Base-by-base conservation (phyloP, 352 stramenopile species). In the Phytopythium oedochilum region DNA sequence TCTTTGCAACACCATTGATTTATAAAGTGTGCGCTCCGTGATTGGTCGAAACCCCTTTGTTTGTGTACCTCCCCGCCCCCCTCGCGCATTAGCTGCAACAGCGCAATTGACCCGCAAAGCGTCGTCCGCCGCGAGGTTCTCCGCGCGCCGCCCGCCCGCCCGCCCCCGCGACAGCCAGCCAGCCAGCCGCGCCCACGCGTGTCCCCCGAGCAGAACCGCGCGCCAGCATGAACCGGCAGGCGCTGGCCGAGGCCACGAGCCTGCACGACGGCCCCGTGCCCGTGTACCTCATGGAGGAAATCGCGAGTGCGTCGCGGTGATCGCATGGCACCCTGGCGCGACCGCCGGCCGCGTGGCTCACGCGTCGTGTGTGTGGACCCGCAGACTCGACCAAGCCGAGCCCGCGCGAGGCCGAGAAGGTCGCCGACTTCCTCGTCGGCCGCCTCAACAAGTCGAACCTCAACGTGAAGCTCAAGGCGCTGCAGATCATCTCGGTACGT, bases 271-370 rank as follows among this genome's bases (percentile, higher is more conserved):
- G 76, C 2, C 70, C 82, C 32, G 85, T 93, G 60, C 77, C 85
- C 36, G 71, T 86, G 38, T 94, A 94, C 44, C 70, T 94, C 46
- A 89, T 94, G 80, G 78, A 91, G 59, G 75, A 94, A 61, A 92
- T 92, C 40, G 74, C 78, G 11, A 73, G 85, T 93, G 68, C 50
- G 78, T 81, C n/a, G n/a, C n/a, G n/a, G n/a, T n/a, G n/a, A n/a
- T n/a, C n/a, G n/a, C n/a, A n/a, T n/a, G n/a, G n/a, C n/a, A n/a
- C n/a, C n/a, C n/a, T n/a, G n/a, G n/a, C n/a, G n/a, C n/a, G n/a
- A n/a, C n/a, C n/a, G n/a, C n/a, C n/a, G n/a, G n/a, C n/a, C n/a
- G n/a, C n/a, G 29, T 29, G 35, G 45, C n/a, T 59, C 8, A 47
- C 26, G 22, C 23, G 14, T 38, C 18, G 22, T 17, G 29, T 39